Conservation (phyloP, 176 grass and related monocot species). For the Triticum turgidum region DNA sequence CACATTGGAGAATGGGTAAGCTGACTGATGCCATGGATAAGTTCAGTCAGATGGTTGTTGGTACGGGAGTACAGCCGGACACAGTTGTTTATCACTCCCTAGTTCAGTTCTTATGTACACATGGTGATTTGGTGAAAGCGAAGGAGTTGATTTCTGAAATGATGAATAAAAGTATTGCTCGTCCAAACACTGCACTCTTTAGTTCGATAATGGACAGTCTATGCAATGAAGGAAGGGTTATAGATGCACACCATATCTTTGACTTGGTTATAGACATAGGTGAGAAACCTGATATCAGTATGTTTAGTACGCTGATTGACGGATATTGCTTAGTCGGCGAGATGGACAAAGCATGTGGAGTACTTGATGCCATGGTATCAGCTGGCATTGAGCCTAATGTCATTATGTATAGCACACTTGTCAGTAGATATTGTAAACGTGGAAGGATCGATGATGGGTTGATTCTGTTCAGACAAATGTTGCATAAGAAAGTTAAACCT, state of each 20-base stretch:
- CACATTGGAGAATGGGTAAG: slow-evolving; percentile 2
- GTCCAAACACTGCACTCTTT: neutral
- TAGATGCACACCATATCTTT: neutral
- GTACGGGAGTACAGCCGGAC: neutral
- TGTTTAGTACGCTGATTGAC: neutral
- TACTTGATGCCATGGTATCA: neutral
- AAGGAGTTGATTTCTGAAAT: neutral
- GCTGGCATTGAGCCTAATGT: neutral
- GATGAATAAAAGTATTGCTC: neutral
- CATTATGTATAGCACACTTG: neutral
- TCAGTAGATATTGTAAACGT: neutral
- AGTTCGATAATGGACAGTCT: neutral
- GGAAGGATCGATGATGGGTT: neutral
- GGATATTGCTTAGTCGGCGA: neutral
- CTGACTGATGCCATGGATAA: slow-evolving; percentile 1
- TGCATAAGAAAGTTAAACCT: neutral
- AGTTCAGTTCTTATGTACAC: neutral
- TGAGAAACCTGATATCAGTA: neutral
- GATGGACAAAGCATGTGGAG: neutral
- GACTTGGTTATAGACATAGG: neutral
- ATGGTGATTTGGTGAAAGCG: neutral
- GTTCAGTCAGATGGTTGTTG: neutral
- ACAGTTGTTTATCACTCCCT: neutral
- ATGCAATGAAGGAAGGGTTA: slow-evolving; percentile 10
- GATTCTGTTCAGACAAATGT: neutral